phyloP scores from a whole-genome alignment of 768 basidiomycete genomes.

The Chalciporus chontae region DNA sequence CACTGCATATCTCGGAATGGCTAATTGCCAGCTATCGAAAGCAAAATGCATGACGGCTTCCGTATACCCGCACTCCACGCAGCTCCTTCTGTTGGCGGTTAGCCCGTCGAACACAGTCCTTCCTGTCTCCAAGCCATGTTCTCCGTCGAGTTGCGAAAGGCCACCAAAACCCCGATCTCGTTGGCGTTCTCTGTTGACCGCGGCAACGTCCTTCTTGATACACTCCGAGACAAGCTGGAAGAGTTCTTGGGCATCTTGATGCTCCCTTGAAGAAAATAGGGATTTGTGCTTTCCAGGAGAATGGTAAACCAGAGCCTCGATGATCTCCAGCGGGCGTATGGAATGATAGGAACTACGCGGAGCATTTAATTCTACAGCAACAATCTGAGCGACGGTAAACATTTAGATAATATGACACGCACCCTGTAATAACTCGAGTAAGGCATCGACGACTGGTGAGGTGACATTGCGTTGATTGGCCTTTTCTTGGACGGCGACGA shows the following conservation, averaged over 20 bases:
- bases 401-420: conserved; percentile 18
- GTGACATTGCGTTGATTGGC: conserved; percentile 80
- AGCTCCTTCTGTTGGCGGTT: conserved; percentile 86
- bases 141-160: conserved; percentile 32
- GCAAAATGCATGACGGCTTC: conserved; percentile 92
- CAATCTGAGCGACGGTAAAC: conserved; percentile 3
- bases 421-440: conserved; percentile 71
- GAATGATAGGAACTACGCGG: conserved; percentile 55
- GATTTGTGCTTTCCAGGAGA: conserved; percentile 53
- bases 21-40: conserved; percentile 81
- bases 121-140: conserved; percentile 37
- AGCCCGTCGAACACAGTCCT: conserved; percentile 86
- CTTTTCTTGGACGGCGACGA: conserved; percentile 68
- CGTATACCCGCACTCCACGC: conserved; percentile 87
- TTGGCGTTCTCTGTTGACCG: conserved; percentile 67
- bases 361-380: conserved; percentile 55
- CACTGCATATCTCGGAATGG: conserved; percentile 63
- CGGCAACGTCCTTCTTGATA: conserved; percentile 77
- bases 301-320: conserved; percentile 60
- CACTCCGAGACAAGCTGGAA: conserved; percentile 91
- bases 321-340: conserved; percentile 70
- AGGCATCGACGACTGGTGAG: conserved; percentile 81
- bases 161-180: conserved; percentile 72
- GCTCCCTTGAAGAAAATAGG: conserved; percentile 84
- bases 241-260: conserved; percentile 98